Evolutionary conservation across 345 rosid genomes (phyloP), one percentile per base, ranked within the genome.

Genomic region (Gossypium longicalyx): DNA sequence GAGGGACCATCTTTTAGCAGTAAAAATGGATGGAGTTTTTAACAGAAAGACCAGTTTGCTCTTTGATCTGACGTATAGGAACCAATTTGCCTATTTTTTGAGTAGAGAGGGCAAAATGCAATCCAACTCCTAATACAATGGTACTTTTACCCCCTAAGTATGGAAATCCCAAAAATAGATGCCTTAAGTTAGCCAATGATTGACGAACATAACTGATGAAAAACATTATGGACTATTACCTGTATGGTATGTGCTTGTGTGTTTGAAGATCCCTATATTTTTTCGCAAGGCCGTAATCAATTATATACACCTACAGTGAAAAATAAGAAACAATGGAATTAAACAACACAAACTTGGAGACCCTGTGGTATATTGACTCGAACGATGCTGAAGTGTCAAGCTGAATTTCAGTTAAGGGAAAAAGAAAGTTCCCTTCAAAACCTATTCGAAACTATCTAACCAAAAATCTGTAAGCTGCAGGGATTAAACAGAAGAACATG

Each of bases 241-340:
- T 86, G 83, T 90, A 93, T 58, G 93, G 94, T 76, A 93, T 91
- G 81, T 93, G 97, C 85, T 90, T 93, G 73, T 91, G 95, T 43
- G 95, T 93, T 78, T 90, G 95, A 81, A 86, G 89, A 81, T 89
- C 96, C 76, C 93, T 89, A 80, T 89, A 91, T 79, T 91, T 93
- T 87, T 90, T 91, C 60, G 96, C 98, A 76, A 91, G 97, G 48
- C 98, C 94, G 78, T 84, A 91, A 81, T 90, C 96, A 80, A 93
- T 93, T 41, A 85, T 71, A 56, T 93, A 91, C 23, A 90, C 98
- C 95, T 93, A 83, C 61, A 7, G 16, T 25, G 34, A 23, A 59
- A 74, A 64, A 17, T 7, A n/a, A 60, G 4, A 74, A 12, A 34
- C 68, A 48, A 48, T 0, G 17, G 25, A 51, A 70, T 20, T 45